Evolutionary conservation across 441 rosid genomes (phyloP).

Genomic region (Euphorbia neoarborescens): DNA sequence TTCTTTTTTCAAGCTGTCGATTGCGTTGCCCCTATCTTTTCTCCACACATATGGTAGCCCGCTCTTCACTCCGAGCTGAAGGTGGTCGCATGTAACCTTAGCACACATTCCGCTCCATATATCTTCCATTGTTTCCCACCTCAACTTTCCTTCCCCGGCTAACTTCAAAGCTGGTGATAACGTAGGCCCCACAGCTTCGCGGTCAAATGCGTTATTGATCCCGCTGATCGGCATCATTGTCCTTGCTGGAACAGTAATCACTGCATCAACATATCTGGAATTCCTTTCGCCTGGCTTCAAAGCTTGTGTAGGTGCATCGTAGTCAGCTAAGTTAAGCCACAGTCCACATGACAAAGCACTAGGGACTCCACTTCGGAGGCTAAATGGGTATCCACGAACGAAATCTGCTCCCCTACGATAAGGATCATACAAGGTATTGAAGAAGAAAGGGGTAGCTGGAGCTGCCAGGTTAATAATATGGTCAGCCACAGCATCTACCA

Average conservation of each 20-base stretch:
- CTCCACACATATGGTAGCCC: constrained; percentile 93
- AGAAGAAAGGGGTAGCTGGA: constrained; percentile 92
- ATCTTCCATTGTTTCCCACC: constrained; percentile 97
- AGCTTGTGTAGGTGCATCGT: constrained; percentile 95
- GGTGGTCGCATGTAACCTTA: constrained; percentile 71
- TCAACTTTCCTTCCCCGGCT: constrained; percentile 72
- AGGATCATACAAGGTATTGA: constrained; percentile 90
- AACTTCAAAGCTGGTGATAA: constrained; percentile 67
- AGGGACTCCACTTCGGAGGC: constrained; percentile 70
- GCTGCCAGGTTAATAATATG: constrained; percentile 57
- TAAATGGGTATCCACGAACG: constrained; percentile 95
- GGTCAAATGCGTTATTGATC: constrained; percentile 74
- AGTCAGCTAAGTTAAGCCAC: constrained; percentile 87
- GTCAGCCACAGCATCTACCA: constrained; percentile 68
- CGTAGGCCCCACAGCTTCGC: constrained; percentile 69
- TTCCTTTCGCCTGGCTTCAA: constrained; percentile 68
- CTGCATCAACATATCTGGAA: constrained; percentile 73
- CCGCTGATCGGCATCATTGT: constrained; percentile 76
- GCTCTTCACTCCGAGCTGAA: constrained; percentile 70
- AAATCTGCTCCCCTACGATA: constrained; percentile 74
- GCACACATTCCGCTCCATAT: constrained; percentile 92
- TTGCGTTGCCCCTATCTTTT: constrained; percentile 67
- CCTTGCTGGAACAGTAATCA: constrained; percentile 63
- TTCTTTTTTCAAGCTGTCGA: constrained; percentile 82
- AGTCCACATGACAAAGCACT: constrained; percentile 88